Percentiles rank a stretch among this genome's conserved stretches.
Evolutionary conservation across 345 rosid genomes (phyloP).

Genomic region (Dovyalis caffra): DNA sequence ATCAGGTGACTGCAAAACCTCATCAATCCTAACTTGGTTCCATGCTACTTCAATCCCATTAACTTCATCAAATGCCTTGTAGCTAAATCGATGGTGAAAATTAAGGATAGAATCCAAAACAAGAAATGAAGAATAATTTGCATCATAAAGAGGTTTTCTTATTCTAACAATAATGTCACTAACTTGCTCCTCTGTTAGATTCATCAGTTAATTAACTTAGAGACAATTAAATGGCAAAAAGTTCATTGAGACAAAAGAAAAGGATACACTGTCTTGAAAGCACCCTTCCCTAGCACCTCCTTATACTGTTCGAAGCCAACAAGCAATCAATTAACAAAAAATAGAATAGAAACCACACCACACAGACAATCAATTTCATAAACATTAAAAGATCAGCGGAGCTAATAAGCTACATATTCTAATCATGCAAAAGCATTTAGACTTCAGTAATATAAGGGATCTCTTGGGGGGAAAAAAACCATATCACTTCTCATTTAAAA

Average conservation of each 20-base stretch:
- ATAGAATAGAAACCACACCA: neutral
- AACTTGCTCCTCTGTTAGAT: neutral
- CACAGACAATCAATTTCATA: neutral
- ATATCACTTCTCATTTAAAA: no score
- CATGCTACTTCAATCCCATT: conserved; percentile 30
- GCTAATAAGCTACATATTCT: neutral
- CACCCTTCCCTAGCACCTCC: conserved; percentile 72
- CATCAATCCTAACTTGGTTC: conserved; percentile 28
- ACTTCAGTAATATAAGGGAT: neutral
- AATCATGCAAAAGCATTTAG: neutral
- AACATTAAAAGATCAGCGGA: neutral
- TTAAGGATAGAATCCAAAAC: neutral
- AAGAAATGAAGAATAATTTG: neutral
- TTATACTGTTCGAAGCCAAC: conserved; percentile 50
- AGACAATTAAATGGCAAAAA: neutral
- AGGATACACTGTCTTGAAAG: conserved; percentile 85
- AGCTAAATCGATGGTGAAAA: neutral
- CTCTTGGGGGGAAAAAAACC: neutral
- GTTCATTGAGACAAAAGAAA: neutral
- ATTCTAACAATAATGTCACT: no score
- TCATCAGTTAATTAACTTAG: neutral
- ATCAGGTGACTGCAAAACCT: conserved; percentile 26
- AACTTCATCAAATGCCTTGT: conserved; percentile 28
- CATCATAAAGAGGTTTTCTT: no score
- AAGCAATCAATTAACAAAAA: neutral